Percentiles rank a stretch among this genome's conserved stretches.
phyloP scores from a whole-genome alignment of 345 rosid species.

The Iberis pinnata region DNA sequence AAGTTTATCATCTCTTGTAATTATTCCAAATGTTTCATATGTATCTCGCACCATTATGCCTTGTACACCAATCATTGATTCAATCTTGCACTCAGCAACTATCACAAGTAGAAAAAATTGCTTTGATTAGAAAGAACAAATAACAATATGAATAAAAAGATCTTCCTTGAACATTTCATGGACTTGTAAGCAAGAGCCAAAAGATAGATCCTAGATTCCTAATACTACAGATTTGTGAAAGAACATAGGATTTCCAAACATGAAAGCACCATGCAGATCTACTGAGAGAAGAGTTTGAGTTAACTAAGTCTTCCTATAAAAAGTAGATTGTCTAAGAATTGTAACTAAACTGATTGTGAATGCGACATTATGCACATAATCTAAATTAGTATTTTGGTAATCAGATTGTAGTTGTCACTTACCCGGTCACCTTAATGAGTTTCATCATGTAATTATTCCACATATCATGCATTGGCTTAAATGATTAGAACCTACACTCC shows the following conservation, averaged over 20 bases:
- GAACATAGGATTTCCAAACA: conserved; percentile 40
- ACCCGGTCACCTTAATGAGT: conserved; percentile 56
- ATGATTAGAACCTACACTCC: conserved; percentile 44
- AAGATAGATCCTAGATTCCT: background rate
- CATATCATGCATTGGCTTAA: conserved; percentile 64
- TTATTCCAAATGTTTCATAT: conserved; percentile 72
- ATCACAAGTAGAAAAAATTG: conserved; percentile 19
- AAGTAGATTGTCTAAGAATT: conserved; percentile 2
- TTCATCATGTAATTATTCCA: conserved; percentile 55
- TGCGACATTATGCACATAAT: background rate
- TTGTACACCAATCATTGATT: conserved; percentile 51
- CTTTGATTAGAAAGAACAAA: background rate
- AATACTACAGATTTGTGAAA: background rate
- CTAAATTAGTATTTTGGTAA: background rate
- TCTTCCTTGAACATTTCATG: background rate
- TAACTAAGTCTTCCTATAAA: conserved; percentile 48
- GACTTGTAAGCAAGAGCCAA: conserved; percentile 1
- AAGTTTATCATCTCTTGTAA: conserved; percentile 55
- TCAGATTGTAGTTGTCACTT: conserved; percentile 16
- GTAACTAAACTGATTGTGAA: conserved; percentile 1
- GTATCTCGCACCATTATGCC: conserved; percentile 91
- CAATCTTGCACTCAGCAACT: conserved; percentile 70
- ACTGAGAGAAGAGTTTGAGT: conserved; percentile 43
- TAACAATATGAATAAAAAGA: background rate
- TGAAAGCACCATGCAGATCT: conserved; percentile 63